These are phyloP conservation scores for Pyrrhoderma lamaoense DNA, from an alignment of 1,284 basidiomycete genomes.

Conservation along the genomic window DNA sequence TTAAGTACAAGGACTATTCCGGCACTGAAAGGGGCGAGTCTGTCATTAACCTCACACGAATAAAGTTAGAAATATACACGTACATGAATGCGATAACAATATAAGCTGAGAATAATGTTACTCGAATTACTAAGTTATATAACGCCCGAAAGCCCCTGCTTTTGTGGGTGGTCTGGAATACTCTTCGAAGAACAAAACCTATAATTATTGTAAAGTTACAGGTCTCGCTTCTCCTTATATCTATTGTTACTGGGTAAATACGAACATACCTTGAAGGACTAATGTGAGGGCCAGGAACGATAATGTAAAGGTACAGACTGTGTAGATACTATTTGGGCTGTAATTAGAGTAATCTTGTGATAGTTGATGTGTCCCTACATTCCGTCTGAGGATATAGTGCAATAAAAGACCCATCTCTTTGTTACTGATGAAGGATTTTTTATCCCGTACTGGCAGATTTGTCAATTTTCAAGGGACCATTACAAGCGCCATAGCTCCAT, in stretches of 20 bases:
- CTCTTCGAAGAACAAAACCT: conserved; percentile 7
- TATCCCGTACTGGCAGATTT: background rate
- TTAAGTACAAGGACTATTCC: conserved; percentile 8
- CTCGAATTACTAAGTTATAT: conserved; percentile 11
- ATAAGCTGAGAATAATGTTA: conserved; percentile 10
- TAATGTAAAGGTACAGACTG: conserved; percentile 11
- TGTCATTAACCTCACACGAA: no score
- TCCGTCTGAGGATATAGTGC: conserved; percentile 13
- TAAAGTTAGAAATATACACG: background rate
- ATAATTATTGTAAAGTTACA: no score
- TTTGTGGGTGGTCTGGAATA: conserved; percentile 9
- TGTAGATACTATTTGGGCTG: conserved; percentile 8
- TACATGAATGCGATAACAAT: conserved; percentile 14
- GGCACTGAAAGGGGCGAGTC: conserved; percentile 1
- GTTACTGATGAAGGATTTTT: conserved; percentile 11
- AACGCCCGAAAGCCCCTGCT: conserved; percentile 4
- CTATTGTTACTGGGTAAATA: no score
- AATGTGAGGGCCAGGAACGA: conserved; percentile 6
- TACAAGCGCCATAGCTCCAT: no score
- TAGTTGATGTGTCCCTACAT: conserved; percentile 10
- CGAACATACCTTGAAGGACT: conserved; percentile 9
- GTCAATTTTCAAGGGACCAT: no score
- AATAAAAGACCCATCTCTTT: conserved; percentile 15
- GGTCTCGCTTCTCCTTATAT: background rate
- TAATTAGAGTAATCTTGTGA: background rate